Evolutionary conservation across 345 rosid genomes (phyloP).

Genomic region (Theobroma cacao): DNA sequence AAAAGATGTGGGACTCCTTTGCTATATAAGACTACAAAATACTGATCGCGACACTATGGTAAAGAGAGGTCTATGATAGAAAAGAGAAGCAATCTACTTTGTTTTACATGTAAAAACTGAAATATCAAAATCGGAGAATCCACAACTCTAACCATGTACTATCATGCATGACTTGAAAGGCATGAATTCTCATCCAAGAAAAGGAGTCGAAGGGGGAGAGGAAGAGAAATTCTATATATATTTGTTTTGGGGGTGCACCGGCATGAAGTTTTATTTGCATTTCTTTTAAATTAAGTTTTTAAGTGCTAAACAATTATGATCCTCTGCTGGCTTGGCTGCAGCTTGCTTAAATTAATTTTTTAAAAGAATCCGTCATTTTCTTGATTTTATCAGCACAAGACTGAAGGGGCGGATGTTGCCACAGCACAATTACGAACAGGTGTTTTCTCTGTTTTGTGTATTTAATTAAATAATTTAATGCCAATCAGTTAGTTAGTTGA

Average conservation of each 20-base stretch:
- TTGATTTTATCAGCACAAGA: not conserved
- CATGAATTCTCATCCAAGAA: not conserved
- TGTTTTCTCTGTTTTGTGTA: not conserved
- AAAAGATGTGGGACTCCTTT: too few relatives aligned
- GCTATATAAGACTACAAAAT: too few relatives aligned
- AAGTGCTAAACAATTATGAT: too few relatives aligned
- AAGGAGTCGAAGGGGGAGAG: too few relatives aligned
- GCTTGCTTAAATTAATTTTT: too few relatives aligned
- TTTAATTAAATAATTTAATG: constrained; percentile 2
- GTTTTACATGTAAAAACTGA: not conserved
- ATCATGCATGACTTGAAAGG: not conserved
- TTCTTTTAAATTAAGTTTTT: too few relatives aligned
- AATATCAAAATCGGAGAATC: not conserved
- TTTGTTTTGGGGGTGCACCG: too few relatives aligned
- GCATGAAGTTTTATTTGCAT: too few relatives aligned
- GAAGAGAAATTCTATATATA: too few relatives aligned
- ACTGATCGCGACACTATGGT: too few relatives aligned
- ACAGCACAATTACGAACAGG: not conserved
- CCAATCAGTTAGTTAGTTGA: not conserved
- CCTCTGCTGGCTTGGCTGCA: too few relatives aligned
- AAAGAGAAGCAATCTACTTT: not conserved
- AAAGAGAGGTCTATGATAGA: too few relatives aligned
- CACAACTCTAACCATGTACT: not conserved
- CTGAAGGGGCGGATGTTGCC: not conserved
- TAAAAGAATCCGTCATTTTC: not conserved